Evolutionary conservation across 2,329 filamentous ascomycete species (phyloP), one percentile per base, ranked within the genome.

Genomic region (Penicillium frequentans): DNA sequence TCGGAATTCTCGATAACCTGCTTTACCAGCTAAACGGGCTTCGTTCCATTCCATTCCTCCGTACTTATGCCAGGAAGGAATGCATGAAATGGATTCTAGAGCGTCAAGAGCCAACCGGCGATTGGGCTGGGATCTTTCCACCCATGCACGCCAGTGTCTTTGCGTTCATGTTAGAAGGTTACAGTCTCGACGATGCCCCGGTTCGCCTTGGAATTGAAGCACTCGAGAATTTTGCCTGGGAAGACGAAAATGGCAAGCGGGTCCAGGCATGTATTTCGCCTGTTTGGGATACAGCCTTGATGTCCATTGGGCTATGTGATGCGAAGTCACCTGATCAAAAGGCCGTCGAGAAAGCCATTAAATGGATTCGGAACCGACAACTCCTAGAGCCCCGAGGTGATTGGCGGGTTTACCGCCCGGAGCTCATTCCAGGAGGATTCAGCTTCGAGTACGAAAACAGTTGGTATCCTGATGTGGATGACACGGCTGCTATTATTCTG

Each of bases 281-380:
- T 0, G 64, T 74, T 1, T 73, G 73, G 72, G 74, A 77, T 54
- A 76, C 73, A 1, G 59, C 59, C 3, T 55, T 76, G 9, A 75
- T 74, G 72, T 60, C 60, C 0, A 64, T 65, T 11, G 70, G 55
- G 0, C 60, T 77, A 3, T 61, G 58, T 33, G 71, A 71, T 56
- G 59, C 62, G 3, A 45, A 45, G 27, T 21, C 35, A 14, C 14
- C 44, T 5, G 29, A 44, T 21, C 27, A 35, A 8, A 26, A 33
- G 13, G 6, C 33, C 5, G 11, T 35, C 1, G 27, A 29, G 27
- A 29, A 29, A 13, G 27, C 10, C 55, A 1, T 21, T 23, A 10
- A 45, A 11, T 66, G 65, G 65, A 54, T 63, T 19, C 26, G 61
- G 29, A 52, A 44, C 3, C 65, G 55, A 9, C 71, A 75, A 57